Evolutionary conservation across 2,329 filamentous ascomycete species (phyloP).

Genomic region (Ophiocordyceps camponoti-floridani): DNA sequence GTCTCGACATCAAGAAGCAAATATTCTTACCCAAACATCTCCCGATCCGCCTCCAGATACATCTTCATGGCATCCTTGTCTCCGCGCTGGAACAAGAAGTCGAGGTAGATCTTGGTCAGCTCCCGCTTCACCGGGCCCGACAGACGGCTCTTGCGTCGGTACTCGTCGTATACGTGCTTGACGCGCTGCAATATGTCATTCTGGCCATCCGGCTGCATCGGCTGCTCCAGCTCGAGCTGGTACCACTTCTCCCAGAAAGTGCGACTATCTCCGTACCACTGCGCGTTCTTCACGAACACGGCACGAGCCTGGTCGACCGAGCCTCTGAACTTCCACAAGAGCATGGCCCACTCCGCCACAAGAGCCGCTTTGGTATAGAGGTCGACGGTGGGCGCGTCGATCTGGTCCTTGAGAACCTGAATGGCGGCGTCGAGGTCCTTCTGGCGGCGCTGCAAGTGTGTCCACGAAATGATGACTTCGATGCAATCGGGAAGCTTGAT

Average conservation of each 20-base stretch:
- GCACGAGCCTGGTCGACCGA: conserved; percentile 64
- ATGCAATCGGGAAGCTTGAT: conserved; percentile 61
- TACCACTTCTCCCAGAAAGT: conserved; percentile 86
- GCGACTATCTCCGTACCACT: conserved; percentile 70
- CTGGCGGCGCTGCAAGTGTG: conserved; percentile 72
- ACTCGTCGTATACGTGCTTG: conserved; percentile 60
- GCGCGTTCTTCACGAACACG: conserved; percentile 65
- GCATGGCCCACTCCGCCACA: conserved; percentile 71
- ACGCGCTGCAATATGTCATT: conserved; percentile 52
- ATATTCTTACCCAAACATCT: conserved; percentile 60
- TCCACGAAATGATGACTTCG: conserved; percentile 75
- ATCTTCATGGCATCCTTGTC: conserved; percentile 72
- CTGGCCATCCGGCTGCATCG: conserved; percentile 47
- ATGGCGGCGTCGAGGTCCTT: conserved; percentile 71
- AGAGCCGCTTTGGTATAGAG: conserved; percentile 71
- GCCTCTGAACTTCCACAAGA: conserved; percentile 79
- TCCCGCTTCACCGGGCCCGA: conserved; percentile 51
- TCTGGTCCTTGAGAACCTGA: conserved; percentile 62
- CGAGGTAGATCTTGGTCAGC: conserved; percentile 61
- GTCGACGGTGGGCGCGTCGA: conserved; percentile 55
- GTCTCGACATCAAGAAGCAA: neutral
- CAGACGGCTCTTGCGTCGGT: conserved; percentile 56
- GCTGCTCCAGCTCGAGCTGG: conserved; percentile 74
- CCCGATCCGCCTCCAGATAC: conserved; percentile 65
- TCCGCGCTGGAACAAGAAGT: conserved; percentile 68